Evolutionary conservation across 371 early-diverging fungal species (phyloP).

Genomic region (Lichtheimia corymbifera): DNA sequence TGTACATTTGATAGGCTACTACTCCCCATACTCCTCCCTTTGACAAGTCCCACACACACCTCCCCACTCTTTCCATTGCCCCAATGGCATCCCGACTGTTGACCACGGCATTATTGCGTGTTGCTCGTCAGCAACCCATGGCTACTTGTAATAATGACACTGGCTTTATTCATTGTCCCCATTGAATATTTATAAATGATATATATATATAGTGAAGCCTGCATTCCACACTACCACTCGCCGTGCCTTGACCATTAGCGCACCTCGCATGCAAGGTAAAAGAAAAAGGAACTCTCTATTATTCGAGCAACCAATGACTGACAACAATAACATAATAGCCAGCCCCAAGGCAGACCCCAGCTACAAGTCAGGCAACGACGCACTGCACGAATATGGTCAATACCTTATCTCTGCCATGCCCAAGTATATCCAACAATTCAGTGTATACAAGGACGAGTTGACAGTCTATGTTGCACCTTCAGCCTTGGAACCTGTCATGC

Average conservation of each 20-base stretch:
- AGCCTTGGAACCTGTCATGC: conserved; percentile 75
- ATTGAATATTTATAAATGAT: background rate
- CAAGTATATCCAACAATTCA: conserved; percentile 95
- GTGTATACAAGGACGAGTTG: conserved; percentile 97
- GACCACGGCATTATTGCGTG: conserved; percentile 34
- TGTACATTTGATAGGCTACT: background rate
- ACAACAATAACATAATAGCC: background rate
- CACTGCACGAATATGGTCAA: conserved; percentile 85
- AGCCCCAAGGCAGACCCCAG: conserved; percentile 40
- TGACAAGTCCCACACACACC: conserved; percentile 8
- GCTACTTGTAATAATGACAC: conserved; percentile 23
- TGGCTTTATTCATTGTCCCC: too few species aligned
- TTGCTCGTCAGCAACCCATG: conserved; percentile 27
- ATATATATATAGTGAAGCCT: conserved; percentile 19
- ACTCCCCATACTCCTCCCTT: background rate
- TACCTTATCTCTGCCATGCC: conserved; percentile 88
- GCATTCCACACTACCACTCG: conserved; percentile 22
- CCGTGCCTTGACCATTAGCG: conserved; percentile 34
- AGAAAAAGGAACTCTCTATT: background rate
- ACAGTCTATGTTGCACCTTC: conserved; percentile 90
- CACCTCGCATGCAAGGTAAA: conserved; percentile 34
- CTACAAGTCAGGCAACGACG: conserved; percentile 55
- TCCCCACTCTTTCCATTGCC: conserved; percentile 38
- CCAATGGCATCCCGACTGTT: conserved; percentile 44
- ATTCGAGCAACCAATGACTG: background rate